Base-by-base conservation (phyloP, 805 yeast genomes). In the Yarrowia yakushimensis region DNA sequence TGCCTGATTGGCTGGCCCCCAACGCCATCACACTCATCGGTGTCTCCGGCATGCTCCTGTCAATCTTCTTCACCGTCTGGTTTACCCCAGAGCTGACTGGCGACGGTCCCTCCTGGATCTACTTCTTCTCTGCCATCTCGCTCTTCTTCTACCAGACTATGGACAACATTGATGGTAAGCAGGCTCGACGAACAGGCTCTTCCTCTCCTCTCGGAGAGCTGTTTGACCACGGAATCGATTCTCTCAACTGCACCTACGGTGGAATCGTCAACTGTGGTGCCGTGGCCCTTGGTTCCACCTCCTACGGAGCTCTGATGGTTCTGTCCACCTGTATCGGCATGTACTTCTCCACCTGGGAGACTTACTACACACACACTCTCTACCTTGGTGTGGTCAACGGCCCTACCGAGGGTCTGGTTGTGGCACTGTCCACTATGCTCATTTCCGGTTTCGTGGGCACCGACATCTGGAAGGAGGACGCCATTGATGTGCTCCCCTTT, bases 131-230 rank as follows among this genome's bases (percentile, higher is more conserved):
- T 71, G 97, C 96, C 0, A 70, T 86, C 65, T 92, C 96, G 1
- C 77, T 93, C 63, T 88, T 92, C 72, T 79, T 91, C 81, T 93
- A 93, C 75, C 97, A 94, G 72, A 93, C 98, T 0, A 90, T 94
- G 78, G 98, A 94, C 76, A 97, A 96, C 6, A 89, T 97, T 73
- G 98, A 93, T 76, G 98, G 98, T 8, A 85, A 89, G 69, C 99
- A 93, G 74, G 98, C 98, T 23, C 84, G 98, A 69, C 82, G 88
- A 69, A 94, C 97, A 0, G 96, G 96, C 12, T 96, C 92, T 72
- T 83, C 90, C 52, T 96, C 97, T 4, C 98, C 99, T 0, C 77
- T 93, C 67, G 98, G 99, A 34, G 98, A 93, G 74, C 79, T 94
- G 64, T 94, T 93, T 71, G 98, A 94, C 73, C 98, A 94, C 70